Percentiles rank a stretch among this genome's conserved stretches.
phyloP scores from a whole-genome alignment of 129 eudicot species.

The Lactuca sativa region DNA sequence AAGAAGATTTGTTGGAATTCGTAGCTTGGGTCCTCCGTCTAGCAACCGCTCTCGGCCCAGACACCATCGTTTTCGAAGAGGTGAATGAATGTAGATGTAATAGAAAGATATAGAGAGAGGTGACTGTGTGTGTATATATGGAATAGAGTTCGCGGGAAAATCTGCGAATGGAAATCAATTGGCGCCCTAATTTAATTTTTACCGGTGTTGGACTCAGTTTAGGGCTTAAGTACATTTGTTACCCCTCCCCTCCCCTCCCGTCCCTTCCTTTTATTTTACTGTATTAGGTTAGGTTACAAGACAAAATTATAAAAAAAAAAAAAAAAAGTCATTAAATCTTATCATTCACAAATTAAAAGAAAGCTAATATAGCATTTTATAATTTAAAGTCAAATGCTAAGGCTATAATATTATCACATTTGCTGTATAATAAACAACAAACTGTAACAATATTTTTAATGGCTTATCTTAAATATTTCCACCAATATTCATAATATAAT shows the following conservation, averaged over 20 bases:
- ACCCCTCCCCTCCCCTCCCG: too few relatives aligned
- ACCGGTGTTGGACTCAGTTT: background rate
- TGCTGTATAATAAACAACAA: background rate
- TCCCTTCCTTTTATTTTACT: too few relatives aligned
- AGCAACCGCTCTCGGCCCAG: constrained; percentile 25
- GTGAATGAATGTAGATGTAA: background rate
- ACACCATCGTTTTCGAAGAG: constrained; percentile 24
- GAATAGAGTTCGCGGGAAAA: constrained; percentile 22
- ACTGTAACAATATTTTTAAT: background rate
- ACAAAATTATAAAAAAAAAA: too few relatives aligned
- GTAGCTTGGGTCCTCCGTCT: constrained; percentile 71
- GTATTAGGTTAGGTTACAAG: background rate
- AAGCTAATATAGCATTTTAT: too few relatives aligned
- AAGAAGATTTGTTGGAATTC: constrained; percentile 21
- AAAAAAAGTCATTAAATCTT: background rate
- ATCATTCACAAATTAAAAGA: too few relatives aligned
- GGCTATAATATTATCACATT: background rate
- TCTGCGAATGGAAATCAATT: background rate
- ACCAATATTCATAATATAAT: too few relatives aligned
- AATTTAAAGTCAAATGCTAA: background rate
- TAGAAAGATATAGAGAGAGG: background rate
- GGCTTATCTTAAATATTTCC: too few relatives aligned
- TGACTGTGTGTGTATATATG: background rate
- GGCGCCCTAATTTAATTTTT: constrained; percentile 33
- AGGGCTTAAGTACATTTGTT: background rate